These are phyloP conservation scores for Ophiostoma sp. DNA, from an alignment of 2,329 filamentous ascomycete genomes.

Conservation along the genomic window DNA sequence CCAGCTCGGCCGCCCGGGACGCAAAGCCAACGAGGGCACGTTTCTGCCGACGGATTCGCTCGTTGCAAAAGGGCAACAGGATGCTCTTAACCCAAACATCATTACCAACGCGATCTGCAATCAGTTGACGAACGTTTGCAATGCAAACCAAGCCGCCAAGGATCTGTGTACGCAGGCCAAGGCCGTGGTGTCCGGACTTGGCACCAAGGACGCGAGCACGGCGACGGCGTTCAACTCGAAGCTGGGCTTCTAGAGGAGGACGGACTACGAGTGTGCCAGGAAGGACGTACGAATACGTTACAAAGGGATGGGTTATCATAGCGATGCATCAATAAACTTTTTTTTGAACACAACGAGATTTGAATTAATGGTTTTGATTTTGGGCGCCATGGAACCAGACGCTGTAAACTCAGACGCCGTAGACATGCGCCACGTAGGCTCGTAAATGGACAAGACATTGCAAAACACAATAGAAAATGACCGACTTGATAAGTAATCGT, in stretches of 20 bases:
- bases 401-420: constrained; percentile 2
- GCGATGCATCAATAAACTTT: neutral
- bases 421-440: neutral
- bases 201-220: constrained; percentile 41
- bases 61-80: constrained; percentile 62
- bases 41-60: constrained; percentile 66
- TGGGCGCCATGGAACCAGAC: neutral
- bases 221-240: constrained; percentile 44
- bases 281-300: neutral
- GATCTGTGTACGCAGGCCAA: constrained; percentile 55
- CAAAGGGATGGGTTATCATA: neutral
- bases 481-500: neutral
- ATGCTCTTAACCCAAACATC: constrained; percentile 70
- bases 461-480: neutral
- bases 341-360: too few relatives aligned
- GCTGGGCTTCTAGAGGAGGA: constrained; percentile 42
- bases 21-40: constrained; percentile 60
- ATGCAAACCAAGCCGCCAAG: constrained; percentile 60
- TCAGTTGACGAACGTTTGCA: constrained; percentile 66
- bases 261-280: neutral
- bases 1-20: constrained; percentile 57
- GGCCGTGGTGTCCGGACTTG: constrained; percentile 39
- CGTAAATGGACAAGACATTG: neutral
- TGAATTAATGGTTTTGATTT: neutral
- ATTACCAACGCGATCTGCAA: constrained; percentile 73